These are phyloP conservation scores for Asterophora lycoperdoides DNA, from an alignment of 768 basidiomycete species.

Conservation along the genomic window DNA sequence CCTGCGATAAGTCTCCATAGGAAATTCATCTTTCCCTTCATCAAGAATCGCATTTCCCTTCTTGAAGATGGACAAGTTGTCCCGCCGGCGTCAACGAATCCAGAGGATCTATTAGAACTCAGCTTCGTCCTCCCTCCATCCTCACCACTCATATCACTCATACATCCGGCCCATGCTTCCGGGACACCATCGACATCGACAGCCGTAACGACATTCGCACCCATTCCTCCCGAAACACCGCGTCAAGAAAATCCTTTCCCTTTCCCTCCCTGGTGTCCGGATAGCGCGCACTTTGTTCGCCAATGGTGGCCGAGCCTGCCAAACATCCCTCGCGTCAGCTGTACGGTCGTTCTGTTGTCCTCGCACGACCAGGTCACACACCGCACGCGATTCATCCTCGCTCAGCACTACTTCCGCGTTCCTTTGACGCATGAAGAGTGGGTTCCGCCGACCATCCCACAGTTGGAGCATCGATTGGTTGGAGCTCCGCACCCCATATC, in stretches of 20 bases:
- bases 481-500: slow-evolving; percentile 7
- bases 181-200: neutral
- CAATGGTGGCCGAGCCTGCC: slow-evolving; percentile 78
- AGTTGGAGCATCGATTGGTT: slow-evolving; percentile 9
- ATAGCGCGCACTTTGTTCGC: slow-evolving; percentile 72
- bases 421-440: slow-evolving; percentile 43
- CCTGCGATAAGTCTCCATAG: slow-evolving; percentile 48
- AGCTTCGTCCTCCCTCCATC: neutral
- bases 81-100: neutral
- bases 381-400: slow-evolving; percentile 57
- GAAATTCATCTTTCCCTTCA: slow-evolving; percentile 46
- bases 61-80: no score
- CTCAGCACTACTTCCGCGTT: slow-evolving; percentile 73
- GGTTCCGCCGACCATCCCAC: slow-evolving; percentile 11
- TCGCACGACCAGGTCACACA: slow-evolving; percentile 59
- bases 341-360: slow-evolving; percentile 66
- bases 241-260: slow-evolving; percentile 54
- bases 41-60: neutral
- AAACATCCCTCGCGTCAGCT: slow-evolving; percentile 61
- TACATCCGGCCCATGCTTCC: neutral
- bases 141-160: no score
- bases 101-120: neutral
- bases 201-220: slow-evolving; percentile 9
- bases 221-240: slow-evolving; percentile 5
- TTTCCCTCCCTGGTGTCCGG: slow-evolving; percentile 65